A percentile compares a stretch with the other conserved stretches of the same genome.
phyloP scores from a whole-genome alignment of 2,329 filamentous ascomycete species.

The Ophiostoma pallidulum region DNA sequence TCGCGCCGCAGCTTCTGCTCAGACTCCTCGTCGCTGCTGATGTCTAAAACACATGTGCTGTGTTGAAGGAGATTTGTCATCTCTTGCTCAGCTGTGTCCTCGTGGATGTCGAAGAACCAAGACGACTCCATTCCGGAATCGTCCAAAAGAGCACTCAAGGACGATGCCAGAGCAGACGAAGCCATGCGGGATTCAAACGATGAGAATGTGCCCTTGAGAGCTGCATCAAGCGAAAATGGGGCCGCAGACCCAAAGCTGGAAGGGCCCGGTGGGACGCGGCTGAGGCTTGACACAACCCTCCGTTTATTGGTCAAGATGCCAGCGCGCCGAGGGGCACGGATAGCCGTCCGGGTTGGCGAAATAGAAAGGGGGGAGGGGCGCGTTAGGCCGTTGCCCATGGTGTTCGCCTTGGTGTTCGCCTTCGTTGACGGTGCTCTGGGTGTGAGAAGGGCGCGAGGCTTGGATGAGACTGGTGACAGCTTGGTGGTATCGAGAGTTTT shows the following conservation, averaged over 20 bases:
- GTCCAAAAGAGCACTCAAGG: slow-evolving; percentile 26
- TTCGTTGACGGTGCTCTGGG: slow-evolving; percentile 43
- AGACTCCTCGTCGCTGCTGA: slow-evolving; percentile 77
- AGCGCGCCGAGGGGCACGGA: slow-evolving; percentile 38
- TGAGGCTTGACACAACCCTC: slow-evolving; percentile 43
- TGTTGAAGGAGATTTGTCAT: slow-evolving; percentile 91
- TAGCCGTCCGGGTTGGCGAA: slow-evolving; percentile 60
- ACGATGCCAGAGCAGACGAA: slow-evolving; percentile 21
- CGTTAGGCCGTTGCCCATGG: slow-evolving; percentile 21
- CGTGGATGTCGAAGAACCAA: slow-evolving; percentile 93
- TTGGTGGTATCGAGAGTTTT: slow-evolving; percentile 26
- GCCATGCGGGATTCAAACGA: slow-evolving; percentile 38
- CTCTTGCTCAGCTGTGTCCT: slow-evolving; percentile 83
- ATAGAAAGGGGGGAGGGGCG: slow-evolving; percentile 27
- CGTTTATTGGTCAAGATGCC: slow-evolving; percentile 51
- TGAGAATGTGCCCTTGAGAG: slow-evolving; percentile 65
- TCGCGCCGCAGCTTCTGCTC: slow-evolving; percentile 43
- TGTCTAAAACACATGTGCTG: slow-evolving; percentile 75
- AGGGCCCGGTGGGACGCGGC: slow-evolving; percentile 59
- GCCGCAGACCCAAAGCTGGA: slow-evolving; percentile 43
- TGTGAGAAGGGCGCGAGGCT: slow-evolving; percentile 35
- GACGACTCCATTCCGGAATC: slow-evolving; percentile 47
- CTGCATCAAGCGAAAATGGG: slow-evolving; percentile 78
- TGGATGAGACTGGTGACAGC: not conserved
- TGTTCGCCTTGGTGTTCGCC: slow-evolving; percentile 25